Evolutionary conservation across 2,329 filamentous ascomycete genomes (phyloP), one percentile per base, ranked within the genome.

Genomic region (Claviceps fusiformis): DNA sequence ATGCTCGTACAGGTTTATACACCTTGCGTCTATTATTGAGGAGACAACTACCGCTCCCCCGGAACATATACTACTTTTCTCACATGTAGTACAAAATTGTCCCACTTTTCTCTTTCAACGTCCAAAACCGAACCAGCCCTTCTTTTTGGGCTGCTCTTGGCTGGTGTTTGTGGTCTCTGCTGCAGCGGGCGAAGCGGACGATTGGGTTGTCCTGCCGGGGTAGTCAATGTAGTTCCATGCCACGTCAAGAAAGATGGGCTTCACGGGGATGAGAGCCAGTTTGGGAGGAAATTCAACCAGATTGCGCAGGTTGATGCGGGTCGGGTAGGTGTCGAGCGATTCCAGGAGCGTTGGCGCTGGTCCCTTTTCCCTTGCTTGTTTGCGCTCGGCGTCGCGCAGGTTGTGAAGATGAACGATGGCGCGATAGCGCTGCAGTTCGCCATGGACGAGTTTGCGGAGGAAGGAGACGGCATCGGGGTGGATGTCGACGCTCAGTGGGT

Each of bases 171-270:
- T 69, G 55, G 72, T 63, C 57, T 66, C 68, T 47, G 64, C 59
- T 9, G 61, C 60, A 13, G 47, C 46, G n/a, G 67, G 10, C 37
- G 31, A 10, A 6, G 11, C 37, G 2, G 37, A 41, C 37, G 37
- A 17, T 15, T 41, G 37, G 3, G 11, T 41, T 17, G 37, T 41
- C 37, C 37, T 3, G 37, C 83, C 83, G 0, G 91, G 90, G 66
- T 98, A 98, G 51, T 89, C 83, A 59, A 98, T 91, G 67, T 96
- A 97, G 68, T 97, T 97, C 87, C 89, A 98, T 10, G 93, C 93
- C 8, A 95, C 86, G 66, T 98, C 93, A 57, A 97, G 81, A 76
- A 97, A 97, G 39, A 97, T 77, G 33, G 93, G 93, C 74, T 98
- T 98, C 53, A 95, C 86, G 0, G 93, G 90, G 44, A 97, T 82